Evolutionary conservation across 2,329 filamentous ascomycete genomes (phyloP).

Genomic region (Pseudogymnoascus sp.): DNA sequence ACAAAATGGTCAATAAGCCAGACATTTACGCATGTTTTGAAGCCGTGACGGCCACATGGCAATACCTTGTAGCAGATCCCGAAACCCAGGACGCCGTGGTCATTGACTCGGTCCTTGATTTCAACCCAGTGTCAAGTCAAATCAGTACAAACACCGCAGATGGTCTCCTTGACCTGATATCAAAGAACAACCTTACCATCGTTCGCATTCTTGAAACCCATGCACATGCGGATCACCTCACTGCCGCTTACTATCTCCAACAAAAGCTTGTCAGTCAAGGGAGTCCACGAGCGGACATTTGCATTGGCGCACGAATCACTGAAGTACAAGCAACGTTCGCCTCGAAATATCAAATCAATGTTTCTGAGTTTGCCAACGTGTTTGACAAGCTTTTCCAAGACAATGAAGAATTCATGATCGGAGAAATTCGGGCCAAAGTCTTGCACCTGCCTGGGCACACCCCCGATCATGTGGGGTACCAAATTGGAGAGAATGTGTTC

Average conservation of each 20-base stretch:
- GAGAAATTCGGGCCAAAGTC: constrained; percentile 35
- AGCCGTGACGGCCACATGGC: constrained; percentile 43
- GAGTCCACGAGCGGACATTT: constrained; percentile 33
- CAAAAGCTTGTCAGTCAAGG: constrained; percentile 26
- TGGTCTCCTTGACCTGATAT: constrained; percentile 36
- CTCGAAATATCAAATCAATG: constrained; percentile 37
- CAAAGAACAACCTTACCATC: constrained; percentile 38
- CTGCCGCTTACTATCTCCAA: constrained; percentile 50
- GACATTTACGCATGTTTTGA: constrained; percentile 30
- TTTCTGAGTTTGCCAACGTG: constrained; percentile 34
- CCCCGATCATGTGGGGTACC: constrained; percentile 51
- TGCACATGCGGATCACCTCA: constrained; percentile 52
- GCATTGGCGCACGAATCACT: constrained; percentile 47
- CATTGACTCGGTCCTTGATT: constrained; percentile 55
- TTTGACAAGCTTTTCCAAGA: constrained; percentile 48
- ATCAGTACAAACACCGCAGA: constrained; percentile 47
- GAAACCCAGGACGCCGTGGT: constrained; percentile 40
- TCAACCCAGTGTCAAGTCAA: constrained; percentile 34
- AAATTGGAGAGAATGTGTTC: constrained; percentile 41
- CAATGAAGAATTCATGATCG: constrained; percentile 43
- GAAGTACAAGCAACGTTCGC: constrained; percentile 44
- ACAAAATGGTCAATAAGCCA: constrained; percentile 14
- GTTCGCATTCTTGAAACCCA: constrained; percentile 53
- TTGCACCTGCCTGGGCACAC: constrained; percentile 53
- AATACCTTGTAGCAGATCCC: constrained; percentile 51